Percentiles rank a stretch among this genome's conserved stretches.
Evolutionary conservation across 2,329 filamentous ascomycete species (phyloP).

Genomic region (Coniochaeta prunicola): DNA sequence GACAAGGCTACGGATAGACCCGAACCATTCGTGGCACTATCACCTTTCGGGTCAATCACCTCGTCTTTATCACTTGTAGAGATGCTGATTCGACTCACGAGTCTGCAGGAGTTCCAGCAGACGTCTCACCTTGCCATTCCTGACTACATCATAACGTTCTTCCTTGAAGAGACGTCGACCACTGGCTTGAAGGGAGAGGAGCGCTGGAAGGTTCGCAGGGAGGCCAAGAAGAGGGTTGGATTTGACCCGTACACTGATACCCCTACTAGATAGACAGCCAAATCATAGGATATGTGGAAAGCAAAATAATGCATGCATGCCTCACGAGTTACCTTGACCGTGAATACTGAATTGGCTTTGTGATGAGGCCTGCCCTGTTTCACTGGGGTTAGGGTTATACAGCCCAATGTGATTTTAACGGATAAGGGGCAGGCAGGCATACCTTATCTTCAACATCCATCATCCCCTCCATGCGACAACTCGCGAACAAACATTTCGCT

Average conservation of each 20-base stretch:
- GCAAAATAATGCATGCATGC: not conserved
- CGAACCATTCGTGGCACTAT: slow-evolving; percentile 29
- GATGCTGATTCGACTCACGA: slow-evolving; percentile 77
- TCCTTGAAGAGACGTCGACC: slow-evolving; percentile 57
- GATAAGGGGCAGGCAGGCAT: not conserved
- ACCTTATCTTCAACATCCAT: not conserved
- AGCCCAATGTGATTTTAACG: not conserved
- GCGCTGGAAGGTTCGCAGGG: slow-evolving; percentile 33
- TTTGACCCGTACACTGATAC: slow-evolving; percentile 50
- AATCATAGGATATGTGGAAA: not conserved
- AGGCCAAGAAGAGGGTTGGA: slow-evolving; percentile 41
- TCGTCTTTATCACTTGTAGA: slow-evolving; percentile 70
- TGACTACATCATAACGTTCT: slow-evolving; percentile 84
- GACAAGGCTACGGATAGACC: slow-evolving; percentile 9
- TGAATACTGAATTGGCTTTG: not conserved
- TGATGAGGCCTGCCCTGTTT: too few relatives aligned
- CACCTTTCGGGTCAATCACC: slow-evolving; percentile 44
- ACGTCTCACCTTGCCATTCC: slow-evolving; percentile 81
- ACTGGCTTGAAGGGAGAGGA: slow-evolving; percentile 40
- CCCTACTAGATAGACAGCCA: slow-evolving; percentile 12
- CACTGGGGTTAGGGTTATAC: not conserved
- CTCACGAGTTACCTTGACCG: not conserved
- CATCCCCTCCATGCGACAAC: not conserved
- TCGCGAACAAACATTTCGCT: not conserved
- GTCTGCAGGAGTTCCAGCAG: slow-evolving; percentile 89